Evolutionary conservation across 2,329 filamentous ascomycete genomes (phyloP), one percentile per base, ranked within the genome.

Genomic region (Exophiala sp.): DNA sequence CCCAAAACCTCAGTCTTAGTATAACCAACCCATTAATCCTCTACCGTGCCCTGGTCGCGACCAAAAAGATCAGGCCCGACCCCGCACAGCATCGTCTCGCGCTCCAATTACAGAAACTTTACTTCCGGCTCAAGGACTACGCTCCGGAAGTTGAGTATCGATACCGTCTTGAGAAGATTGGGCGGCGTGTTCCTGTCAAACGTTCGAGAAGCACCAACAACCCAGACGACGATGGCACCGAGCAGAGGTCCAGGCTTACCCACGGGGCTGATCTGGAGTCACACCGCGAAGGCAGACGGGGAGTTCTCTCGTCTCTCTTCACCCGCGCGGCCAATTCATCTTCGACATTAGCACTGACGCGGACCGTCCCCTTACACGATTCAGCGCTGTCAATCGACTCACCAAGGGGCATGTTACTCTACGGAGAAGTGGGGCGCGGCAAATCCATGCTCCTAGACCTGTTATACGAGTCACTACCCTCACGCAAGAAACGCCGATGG

Each of bases 401-500:
- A 0, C 89, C 89, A 0, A 82, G 79, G 61, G 89, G 89, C 0
- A 72, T 94, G 12, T 85, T 92, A 65, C 76, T 94, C 0, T 89
- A 89, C 21, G 88, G 89, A 5, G 88, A 91, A 65, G 89, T 94
- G 1, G 89, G 89, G 9, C 90, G 87, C 0, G 88, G 89, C 11
- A 94, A 94, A 68, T 88, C 84, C 4, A 91, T 94, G 87, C 78
- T 94, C n/a, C 78, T 91, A 11, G 88, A 92, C 64, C 73, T 94
- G 0, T 82, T 94, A n/a, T 87, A 87, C 11, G 85, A 90, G 47
- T 87, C 86, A 47, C 71, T 94, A 3, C 89, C 89, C 1, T 90
- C 83, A 12, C 74, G 78, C 41, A 85, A 84, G 64, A 92, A 92
- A 73, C 77, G 80, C 62, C 76, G 88, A 55, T 91, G 86, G 84